These are phyloP conservation scores for Casuarina glauca DNA, from an alignment of 306 rosid species.

Conservation along the genomic window DNA sequence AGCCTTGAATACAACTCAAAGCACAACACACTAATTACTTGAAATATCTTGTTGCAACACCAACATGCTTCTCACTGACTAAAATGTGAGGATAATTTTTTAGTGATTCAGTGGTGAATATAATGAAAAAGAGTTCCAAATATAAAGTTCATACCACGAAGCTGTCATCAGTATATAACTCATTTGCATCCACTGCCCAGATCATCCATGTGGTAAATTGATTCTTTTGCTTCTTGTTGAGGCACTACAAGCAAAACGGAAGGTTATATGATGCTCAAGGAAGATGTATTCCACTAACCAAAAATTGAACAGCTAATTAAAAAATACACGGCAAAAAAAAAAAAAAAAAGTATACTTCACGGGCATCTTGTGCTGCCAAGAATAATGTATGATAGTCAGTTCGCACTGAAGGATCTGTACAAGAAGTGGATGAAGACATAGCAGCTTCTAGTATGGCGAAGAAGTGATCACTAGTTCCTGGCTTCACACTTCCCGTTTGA, in stretches of 20 bases:
- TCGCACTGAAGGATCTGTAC: conserved; percentile 75
- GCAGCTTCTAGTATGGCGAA: conserved; percentile 77
- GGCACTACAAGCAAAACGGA: conserved; percentile 45
- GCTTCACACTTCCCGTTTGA: conserved; percentile 89
- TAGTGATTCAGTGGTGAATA: conserved; percentile 6
- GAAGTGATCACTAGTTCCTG: conserved; percentile 60
- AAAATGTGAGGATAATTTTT: conserved; percentile 13
- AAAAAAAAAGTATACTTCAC: conserved; percentile 51
- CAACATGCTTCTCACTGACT: conserved; percentile 20
- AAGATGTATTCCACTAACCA: not conserved
- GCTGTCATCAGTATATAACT: conserved; percentile 85
- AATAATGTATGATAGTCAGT: conserved; percentile 76
- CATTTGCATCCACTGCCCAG: conserved; percentile 72
- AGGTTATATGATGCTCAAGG: not conserved
- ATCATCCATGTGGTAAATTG: conserved; percentile 64
- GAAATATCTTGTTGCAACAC: conserved; percentile 27
- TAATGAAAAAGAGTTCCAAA: not conserved
- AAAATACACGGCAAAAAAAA: not conserved
- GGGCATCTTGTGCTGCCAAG: conserved; percentile 56
- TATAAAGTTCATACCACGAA: conserved; percentile 66
- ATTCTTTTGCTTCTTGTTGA: conserved; percentile 76
- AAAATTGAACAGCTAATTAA: not conserved
- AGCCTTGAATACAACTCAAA: not conserved
- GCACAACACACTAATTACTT: not conserved
- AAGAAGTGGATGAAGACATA: conserved; percentile 63